Conservation (phyloP, 495 filamentous ascomycete genomes). For the Penicillium lagena region DNA sequence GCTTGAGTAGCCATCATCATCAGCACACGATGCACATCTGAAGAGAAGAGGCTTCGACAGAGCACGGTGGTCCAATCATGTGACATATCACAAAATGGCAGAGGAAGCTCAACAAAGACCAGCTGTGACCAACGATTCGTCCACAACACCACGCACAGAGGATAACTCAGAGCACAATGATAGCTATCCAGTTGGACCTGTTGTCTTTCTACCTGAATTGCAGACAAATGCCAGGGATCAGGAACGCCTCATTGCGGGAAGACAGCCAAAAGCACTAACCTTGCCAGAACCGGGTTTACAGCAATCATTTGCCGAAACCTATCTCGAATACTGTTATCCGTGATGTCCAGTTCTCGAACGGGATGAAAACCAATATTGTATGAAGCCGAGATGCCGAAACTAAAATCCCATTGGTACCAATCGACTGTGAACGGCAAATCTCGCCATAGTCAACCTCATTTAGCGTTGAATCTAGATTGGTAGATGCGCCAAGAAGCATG, state of each 20-base stretch:
- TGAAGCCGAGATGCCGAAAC: too few species aligned
- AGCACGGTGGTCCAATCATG: neutral
- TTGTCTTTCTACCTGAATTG: conserved; percentile 15
- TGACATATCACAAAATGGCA: neutral
- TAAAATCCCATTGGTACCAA: too few species aligned
- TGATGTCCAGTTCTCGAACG: conserved; percentile 30
- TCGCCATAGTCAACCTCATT: too few species aligned
- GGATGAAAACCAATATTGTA: neutral
- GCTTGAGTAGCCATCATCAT: too few species aligned
- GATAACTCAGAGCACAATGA: conserved; percentile 18
- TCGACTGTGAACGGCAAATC: too few species aligned
- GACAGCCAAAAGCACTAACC: conserved; percentile 7
- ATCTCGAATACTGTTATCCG: conserved; percentile 24
- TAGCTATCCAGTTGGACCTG: conserved; percentile 7
- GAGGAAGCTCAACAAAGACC: neutral
- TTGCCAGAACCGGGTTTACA: conserved; percentile 22
- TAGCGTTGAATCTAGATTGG: too few species aligned
- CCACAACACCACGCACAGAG: conserved; percentile 6
- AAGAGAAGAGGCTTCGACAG: too few species aligned
- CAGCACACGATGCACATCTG: too few species aligned
- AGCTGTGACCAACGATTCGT: conserved; percentile 4
- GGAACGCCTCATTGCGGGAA: conserved; percentile 11
- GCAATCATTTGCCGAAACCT: conserved; percentile 30
- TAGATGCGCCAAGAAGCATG: too few species aligned
- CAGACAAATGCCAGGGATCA: conserved; percentile 18